phyloP scores from a whole-genome alignment of 2,329 filamentous ascomycete species.

The Diplodia seriata region DNA sequence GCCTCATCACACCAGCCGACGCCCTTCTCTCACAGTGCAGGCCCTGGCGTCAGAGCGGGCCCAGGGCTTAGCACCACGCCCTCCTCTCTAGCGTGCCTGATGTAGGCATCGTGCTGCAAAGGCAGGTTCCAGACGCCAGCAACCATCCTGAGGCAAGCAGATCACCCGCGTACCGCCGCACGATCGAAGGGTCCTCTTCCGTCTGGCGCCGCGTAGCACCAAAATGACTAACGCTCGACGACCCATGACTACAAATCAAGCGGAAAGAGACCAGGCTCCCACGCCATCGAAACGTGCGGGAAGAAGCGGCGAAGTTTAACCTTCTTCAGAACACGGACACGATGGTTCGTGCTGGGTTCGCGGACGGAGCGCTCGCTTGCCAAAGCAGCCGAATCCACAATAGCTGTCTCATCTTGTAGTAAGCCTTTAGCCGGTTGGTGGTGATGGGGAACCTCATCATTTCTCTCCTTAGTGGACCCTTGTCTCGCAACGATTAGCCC shows the following conservation, averaged over 20 bases:
- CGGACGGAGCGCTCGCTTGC: slow-evolving; percentile 6
- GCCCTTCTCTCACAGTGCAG: neutral
- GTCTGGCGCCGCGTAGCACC: neutral
- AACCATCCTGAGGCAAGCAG: neutral
- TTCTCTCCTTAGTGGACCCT: slow-evolving; percentile 5
- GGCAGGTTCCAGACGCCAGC: neutral
- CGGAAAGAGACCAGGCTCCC: neutral
- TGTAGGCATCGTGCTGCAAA: neutral
- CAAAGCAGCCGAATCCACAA: neutral
- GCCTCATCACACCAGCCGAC: neutral
- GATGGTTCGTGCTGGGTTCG: neutral
- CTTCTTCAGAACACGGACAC: slow-evolving; percentile 6
- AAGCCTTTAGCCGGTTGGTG: neutral
- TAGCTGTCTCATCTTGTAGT: slow-evolving; percentile 10
- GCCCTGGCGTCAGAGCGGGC: neutral
- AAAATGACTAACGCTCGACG: neutral
- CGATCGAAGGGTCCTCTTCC: slow-evolving; percentile 4
- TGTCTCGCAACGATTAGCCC: neutral
- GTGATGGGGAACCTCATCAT: neutral
- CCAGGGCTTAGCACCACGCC: neutral
- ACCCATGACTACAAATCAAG: neutral
- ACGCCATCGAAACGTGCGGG: slow-evolving; percentile 9
- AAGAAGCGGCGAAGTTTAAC: slow-evolving; percentile 12
- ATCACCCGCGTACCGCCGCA: neutral
- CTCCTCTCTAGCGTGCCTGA: neutral